Percentiles rank a stretch among this genome's conserved stretches.
phyloP scores from a whole-genome alignment of 768 basidiomycete genomes.

The Pisolithus orientalis region DNA sequence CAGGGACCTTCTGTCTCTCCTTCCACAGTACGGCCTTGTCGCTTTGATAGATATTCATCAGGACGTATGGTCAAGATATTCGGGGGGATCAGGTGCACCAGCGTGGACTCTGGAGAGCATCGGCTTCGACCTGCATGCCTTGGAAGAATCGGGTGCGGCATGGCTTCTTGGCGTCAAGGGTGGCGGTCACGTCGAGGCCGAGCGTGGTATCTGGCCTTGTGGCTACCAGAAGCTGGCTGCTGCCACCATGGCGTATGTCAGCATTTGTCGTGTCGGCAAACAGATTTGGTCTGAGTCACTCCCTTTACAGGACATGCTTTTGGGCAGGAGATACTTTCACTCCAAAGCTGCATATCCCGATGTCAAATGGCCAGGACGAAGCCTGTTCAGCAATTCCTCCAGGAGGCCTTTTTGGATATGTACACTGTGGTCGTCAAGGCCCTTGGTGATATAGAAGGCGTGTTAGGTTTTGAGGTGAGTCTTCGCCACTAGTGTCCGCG shows the following conservation, averaged over 20 bases:
- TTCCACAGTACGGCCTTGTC: slow-evolving; percentile 66
- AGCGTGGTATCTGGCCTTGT: slow-evolving; percentile 86
- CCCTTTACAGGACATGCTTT: slow-evolving; percentile 66
- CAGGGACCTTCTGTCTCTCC: slow-evolving; percentile 54
- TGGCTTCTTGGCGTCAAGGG: slow-evolving; percentile 79
- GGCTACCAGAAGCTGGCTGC: slow-evolving; percentile 93
- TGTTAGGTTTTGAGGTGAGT: slow-evolving; percentile 84
- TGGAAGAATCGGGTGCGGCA: slow-evolving; percentile 82
- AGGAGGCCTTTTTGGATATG: slow-evolving; percentile 74
- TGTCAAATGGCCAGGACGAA: slow-evolving; percentile 41
- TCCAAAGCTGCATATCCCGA: slow-evolving; percentile 58
- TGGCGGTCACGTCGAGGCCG: slow-evolving; percentile 68
- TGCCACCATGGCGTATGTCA: slow-evolving; percentile 81
- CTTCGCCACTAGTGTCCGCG: not conserved
- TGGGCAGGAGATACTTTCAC: slow-evolving; percentile 90
- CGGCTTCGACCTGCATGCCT: slow-evolving; percentile 75
- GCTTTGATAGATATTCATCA: slow-evolving; percentile 85
- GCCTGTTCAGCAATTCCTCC: slow-evolving; percentile 76
- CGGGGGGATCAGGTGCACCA: slow-evolving; percentile 93
- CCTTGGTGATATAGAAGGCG: slow-evolving; percentile 68
- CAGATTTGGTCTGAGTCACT: not conserved
- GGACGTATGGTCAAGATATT: slow-evolving; percentile 94
- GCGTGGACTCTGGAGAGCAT: slow-evolving; percentile 88
- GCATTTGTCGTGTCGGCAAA: not conserved
- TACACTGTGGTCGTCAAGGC: slow-evolving; percentile 61